Percentiles rank a stretch among this genome's conserved stretches.
Conservation (phyloP, 805 yeast genomes). For the Suhomyces vadensis region DNA sequence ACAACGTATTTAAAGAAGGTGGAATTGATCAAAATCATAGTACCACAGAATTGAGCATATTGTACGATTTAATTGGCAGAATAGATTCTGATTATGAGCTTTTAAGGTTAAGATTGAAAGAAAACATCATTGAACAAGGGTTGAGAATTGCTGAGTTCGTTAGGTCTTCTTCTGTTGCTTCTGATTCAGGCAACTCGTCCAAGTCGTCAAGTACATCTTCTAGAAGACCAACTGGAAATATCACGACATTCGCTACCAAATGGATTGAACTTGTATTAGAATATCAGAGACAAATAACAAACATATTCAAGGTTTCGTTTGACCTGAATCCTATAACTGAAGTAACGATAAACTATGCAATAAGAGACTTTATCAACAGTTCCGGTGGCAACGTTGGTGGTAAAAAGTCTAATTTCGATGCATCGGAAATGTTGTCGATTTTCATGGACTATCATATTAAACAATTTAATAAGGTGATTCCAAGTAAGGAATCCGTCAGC, state of each 20-base stretch:
- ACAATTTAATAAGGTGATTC: constrained; percentile 28
- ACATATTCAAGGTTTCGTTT: constrained; percentile 50
- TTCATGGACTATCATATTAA: constrained; percentile 44
- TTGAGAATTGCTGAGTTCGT: constrained; percentile 31
- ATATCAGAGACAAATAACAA: constrained; percentile 52
- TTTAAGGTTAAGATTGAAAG: constrained; percentile 49
- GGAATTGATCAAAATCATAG: constrained; percentile 18
- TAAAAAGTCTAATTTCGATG: constrained; percentile 42
- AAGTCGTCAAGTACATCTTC: background rate
- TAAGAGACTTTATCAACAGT: constrained; percentile 61
- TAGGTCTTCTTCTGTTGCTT: constrained; percentile 5
- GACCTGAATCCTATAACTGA: constrained; percentile 49
- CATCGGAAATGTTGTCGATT: constrained; percentile 41
- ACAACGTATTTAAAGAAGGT: constrained; percentile 12
- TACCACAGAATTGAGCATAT: constrained; percentile 42
- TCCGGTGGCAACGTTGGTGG: constrained; percentile 44
- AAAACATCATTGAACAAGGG: constrained; percentile 51
- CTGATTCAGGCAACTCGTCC: background rate
- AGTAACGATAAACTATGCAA: constrained; percentile 58
- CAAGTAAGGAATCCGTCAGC: constrained; percentile 9
- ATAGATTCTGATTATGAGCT: constrained; percentile 55
- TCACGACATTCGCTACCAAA: constrained; percentile 56
- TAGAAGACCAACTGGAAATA: constrained; percentile 21
- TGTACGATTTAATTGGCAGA: constrained; percentile 52
- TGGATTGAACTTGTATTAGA: constrained; percentile 66